Evolutionary conservation across 257 asterid species (phyloP), one percentile per base, ranked within the genome.

Genomic region (Echium plantagineum): DNA sequence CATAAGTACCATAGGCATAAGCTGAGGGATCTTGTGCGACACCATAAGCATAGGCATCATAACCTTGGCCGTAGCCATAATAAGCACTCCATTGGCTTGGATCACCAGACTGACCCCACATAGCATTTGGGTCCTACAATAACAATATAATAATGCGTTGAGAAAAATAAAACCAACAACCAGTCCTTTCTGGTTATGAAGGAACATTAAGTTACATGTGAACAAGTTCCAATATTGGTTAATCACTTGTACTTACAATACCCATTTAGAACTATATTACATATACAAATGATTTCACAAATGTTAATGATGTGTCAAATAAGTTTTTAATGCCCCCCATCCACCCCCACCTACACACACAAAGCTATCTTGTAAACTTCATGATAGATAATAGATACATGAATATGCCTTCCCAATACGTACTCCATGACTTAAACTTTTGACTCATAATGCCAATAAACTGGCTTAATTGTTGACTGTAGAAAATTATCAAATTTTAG

Each of bases 41-140:
- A 65, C 85, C 96, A 77, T 88, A 83, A 38, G 87, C 81, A 71
- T 91, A 91, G 59, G 98, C 80, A 77, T 91, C 97, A 66, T 91
- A 91, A 69, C 97, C 94, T 74, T 85, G 98, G 65, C 90, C 97
- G 74, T 91, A 91, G 57, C 83, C 91, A 80, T 90, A 90, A 77
- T 90, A 90, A 67, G 89, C 86, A 71, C 74, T 72, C 90, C 86
- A 70, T 62, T 86, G 97, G 65, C 69, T 85, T 63, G 96, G 87
- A 80, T 90, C 98, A 18, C 87, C 71, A n/a, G 89, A 61, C 67
- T 89, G 91, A 60, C 78, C 84, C 95, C 96, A 87, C 5, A 57
- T 38, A 58, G 91, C 86, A 56, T 82, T 22, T 59, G 55, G 76
- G 61, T 90, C 98, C 98, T 90, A 67, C 72, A 69, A 72, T 53